Percentiles rank a stretch among this genome's conserved stretches.
Conservation (phyloP, 2,329 filamentous ascomycete species). For the Colletotrichum phormii region DNA sequence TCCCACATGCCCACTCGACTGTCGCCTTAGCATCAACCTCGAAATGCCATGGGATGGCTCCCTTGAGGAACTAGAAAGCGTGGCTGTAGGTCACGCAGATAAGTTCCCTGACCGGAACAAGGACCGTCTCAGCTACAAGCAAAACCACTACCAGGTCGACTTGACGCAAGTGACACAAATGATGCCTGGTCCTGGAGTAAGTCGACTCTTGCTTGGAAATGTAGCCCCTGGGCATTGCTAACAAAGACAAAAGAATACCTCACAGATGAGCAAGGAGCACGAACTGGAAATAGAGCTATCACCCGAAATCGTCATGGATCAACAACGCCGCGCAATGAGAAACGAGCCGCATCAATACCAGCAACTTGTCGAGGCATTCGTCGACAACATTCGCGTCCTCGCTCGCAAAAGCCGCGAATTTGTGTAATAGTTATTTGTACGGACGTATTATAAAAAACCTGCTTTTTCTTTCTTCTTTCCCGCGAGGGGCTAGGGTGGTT, state of each 20-base stretch:
- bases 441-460: neutral
- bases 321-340: slow-evolving; percentile 68
- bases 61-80: slow-evolving; percentile 64
- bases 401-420: slow-evolving; percentile 57
- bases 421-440: slow-evolving; percentile 25
- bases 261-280: slow-evolving; percentile 72
- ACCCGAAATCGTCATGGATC: slow-evolving; percentile 71
- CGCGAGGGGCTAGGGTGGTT: slow-evolving; percentile 23
- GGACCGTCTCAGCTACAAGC: slow-evolving; percentile 90
- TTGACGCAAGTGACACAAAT: slow-evolving; percentile 85
- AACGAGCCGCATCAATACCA: slow-evolving; percentile 70
- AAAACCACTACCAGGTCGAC: slow-evolving; percentile 90
- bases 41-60: slow-evolving; percentile 89
- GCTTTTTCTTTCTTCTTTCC: neutral
- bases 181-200: slow-evolving; percentile 50
- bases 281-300: slow-evolving; percentile 85
- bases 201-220: slow-evolving; percentile 36
- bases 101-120: slow-evolving; percentile 77
- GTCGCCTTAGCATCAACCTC: slow-evolving; percentile 92
- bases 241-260: slow-evolving; percentile 47
- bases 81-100: slow-evolving; percentile 49
- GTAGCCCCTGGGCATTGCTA: slow-evolving; percentile 27
- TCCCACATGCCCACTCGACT: slow-evolving; percentile 83
- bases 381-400: slow-evolving; percentile 78
- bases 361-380: slow-evolving; percentile 76